Evolutionary conservation across 2,329 filamentous ascomycete genomes (phyloP).

Genomic region (Alternaria consortialis): DNA sequence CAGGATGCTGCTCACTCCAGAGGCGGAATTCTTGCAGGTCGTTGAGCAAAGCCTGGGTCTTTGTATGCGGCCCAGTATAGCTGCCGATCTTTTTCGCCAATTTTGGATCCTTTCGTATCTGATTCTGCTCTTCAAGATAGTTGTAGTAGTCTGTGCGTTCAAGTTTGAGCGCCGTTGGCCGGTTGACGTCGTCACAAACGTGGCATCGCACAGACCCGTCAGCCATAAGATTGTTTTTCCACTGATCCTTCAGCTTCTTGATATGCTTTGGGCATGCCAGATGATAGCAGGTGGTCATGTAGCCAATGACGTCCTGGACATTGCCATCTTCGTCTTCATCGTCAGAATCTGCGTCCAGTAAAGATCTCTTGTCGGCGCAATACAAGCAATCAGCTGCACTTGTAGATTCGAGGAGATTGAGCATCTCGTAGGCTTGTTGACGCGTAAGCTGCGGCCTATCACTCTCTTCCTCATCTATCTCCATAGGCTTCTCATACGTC

Average conservation of each 20-base stretch:
- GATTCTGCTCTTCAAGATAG: constrained; percentile 65
- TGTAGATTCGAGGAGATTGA: constrained; percentile 83
- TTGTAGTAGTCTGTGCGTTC: constrained; percentile 64
- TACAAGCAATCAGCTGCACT: constrained; percentile 76
- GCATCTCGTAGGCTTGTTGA: constrained; percentile 83
- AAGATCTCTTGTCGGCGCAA: constrained; percentile 67
- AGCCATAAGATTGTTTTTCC: constrained; percentile 53
- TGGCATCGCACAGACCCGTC: constrained; percentile 69
- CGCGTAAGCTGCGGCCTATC: constrained; percentile 67
- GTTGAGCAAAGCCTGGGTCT: constrained; percentile 83
- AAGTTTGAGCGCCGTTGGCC: constrained; percentile 73
- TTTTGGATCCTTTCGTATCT: constrained; percentile 61
- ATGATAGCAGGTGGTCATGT: constrained; percentile 88
- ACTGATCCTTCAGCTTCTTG: constrained; percentile 64
- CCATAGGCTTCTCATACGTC: constrained; percentile 85
- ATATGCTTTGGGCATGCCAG: constrained; percentile 82
- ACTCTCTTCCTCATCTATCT: constrained; percentile 81
- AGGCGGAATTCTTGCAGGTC: constrained; percentile 72
- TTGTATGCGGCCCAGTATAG: constrained; percentile 89
- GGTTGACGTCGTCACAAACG: constrained; percentile 71
- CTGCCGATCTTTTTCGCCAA: constrained; percentile 68
- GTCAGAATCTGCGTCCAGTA: constrained; percentile 51
- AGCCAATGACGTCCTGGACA: constrained; percentile 68
- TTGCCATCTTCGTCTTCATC: constrained; percentile 62
- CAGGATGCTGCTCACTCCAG: constrained; percentile 67